These are phyloP conservation scores for Eucalyptus pauciflora DNA, from an alignment of 345 rosid species.

Conservation along the genomic window DNA sequence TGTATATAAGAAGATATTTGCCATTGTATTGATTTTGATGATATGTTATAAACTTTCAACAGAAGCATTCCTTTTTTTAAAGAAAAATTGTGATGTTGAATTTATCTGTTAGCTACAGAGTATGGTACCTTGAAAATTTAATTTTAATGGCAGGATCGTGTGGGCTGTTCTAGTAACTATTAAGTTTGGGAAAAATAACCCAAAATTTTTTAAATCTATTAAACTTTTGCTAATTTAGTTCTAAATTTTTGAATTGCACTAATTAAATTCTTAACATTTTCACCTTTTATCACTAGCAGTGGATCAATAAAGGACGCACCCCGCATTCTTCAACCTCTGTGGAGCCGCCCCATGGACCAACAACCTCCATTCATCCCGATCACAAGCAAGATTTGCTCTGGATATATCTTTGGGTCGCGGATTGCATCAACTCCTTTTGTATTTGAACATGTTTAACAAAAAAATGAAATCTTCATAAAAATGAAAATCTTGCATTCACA, in stretches of 20 bases:
- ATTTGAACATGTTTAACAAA: too few species aligned
- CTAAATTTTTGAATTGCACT: rapidly evolving
- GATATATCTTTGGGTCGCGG: rapidly evolving
- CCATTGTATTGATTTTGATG: background rate
- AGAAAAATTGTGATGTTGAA: background rate
- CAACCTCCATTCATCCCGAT: too few species aligned
- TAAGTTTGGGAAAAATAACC: background rate
- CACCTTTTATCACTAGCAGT: rapidly evolving
- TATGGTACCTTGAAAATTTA: background rate
- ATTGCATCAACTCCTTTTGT: too few species aligned
- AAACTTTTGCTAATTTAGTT: rapidly evolving
- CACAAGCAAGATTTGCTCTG: rapidly evolving
- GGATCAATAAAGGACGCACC: rapidly evolving
- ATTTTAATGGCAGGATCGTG: background rate
- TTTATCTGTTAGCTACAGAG: background rate
- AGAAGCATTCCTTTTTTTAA: background rate
- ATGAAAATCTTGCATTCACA: too few species aligned
- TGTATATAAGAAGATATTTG: background rate
- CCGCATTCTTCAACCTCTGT: rapidly evolving
- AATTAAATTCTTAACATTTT: rapidly evolving
- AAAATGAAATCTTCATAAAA: rapidly evolving
- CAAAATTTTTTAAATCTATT: rapidly evolving
- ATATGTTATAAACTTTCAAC: too few species aligned
- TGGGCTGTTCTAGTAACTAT: background rate
- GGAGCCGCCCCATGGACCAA: too few species aligned